Percentiles rank a stretch among this genome's conserved stretches.
Conservation (phyloP, 331 rosid species). For the Dryas integrifolia region DNA sequence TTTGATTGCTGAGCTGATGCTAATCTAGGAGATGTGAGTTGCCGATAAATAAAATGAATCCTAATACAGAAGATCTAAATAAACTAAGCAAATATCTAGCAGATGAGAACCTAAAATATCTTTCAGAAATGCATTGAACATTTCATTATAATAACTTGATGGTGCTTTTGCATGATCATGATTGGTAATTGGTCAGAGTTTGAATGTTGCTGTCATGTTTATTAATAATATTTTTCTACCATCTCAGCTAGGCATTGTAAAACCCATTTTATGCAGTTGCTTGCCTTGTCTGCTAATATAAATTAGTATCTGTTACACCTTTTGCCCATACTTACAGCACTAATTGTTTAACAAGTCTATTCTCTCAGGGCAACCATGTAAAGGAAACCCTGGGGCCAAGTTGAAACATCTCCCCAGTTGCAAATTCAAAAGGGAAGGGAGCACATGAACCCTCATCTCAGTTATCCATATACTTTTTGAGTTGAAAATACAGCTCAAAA, state of each 20-base stretch:
- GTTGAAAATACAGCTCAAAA: conserved; percentile 15
- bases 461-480: conserved; percentile 10
- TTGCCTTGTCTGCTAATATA: not conserved
- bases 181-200: not conserved
- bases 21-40: too few species aligned
- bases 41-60: too few species aligned
- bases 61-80: not conserved
- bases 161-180: conserved; percentile 7
- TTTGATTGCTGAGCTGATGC: too few species aligned
- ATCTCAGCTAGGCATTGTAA: not conserved
- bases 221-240: not conserved
- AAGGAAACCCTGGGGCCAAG: conserved; percentile 10
- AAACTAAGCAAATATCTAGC: not conserved
- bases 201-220: not conserved
- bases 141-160: not conserved
- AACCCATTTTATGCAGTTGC: not conserved
- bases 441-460: conserved; percentile 13
- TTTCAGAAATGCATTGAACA: not conserved
- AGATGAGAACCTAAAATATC: not conserved
- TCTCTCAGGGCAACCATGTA: conserved; percentile 5
- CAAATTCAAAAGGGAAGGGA: conserved; percentile 11
- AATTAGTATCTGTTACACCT: not conserved
- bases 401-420: conserved; percentile 14
- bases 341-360: not conserved
- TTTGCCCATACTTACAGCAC: conserved; percentile 16